Evolutionary conservation across 768 basidiomycete species (phyloP), one percentile per base, ranked within the genome.

Genomic region (Mrakia hoshinonis): DNA sequence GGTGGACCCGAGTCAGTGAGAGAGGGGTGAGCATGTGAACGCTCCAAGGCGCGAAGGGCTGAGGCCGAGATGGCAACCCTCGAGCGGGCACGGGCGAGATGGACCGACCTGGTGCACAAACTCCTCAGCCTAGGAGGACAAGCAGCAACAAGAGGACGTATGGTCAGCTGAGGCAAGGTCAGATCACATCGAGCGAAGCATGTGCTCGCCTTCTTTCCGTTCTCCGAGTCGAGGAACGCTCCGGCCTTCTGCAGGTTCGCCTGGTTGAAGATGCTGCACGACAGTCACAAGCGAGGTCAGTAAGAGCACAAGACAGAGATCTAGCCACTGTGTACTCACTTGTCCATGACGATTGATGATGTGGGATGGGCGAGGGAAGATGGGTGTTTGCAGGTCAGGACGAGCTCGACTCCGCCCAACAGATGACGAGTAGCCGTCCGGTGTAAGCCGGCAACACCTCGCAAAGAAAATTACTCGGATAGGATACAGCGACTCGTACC

Each of bases 181-280:
- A n/a, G n/a, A n/a, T n/a, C n/a, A n/a, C n/a, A n/a, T n/a, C n/a
- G n/a, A n/a, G 24, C 15, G 13, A 54, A 9, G 9, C 11, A 20
- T 43, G 39, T 24, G 5, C 43, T 39, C 4, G 58, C 67, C 67
- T 68, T 68, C 67, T 68, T 54, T 13, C 67, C 67, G 38, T 68
- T 39, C 18, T 68, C 67, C 26, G 24, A 29, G 38, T 68, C 43
- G 18, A 68, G 26, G 39, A 58, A 68, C 38, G 54, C 26, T 36
- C 55, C 67, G n/a, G 67, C 67, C 43, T 68, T 54, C 3, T n/a
- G 54, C 0, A 60, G 38, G 67, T 68, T 68, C 26, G 31, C 47
- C 29, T 48, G 54, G 39, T 24, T 46, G 26, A 68, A 60, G 38
- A 39, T 34, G 49, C 36, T 24, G 66, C 13, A 15, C 15, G 38